Conservation (phyloP, 352 stramenopile genomes). For the Phytopythium kandeliae region DNA sequence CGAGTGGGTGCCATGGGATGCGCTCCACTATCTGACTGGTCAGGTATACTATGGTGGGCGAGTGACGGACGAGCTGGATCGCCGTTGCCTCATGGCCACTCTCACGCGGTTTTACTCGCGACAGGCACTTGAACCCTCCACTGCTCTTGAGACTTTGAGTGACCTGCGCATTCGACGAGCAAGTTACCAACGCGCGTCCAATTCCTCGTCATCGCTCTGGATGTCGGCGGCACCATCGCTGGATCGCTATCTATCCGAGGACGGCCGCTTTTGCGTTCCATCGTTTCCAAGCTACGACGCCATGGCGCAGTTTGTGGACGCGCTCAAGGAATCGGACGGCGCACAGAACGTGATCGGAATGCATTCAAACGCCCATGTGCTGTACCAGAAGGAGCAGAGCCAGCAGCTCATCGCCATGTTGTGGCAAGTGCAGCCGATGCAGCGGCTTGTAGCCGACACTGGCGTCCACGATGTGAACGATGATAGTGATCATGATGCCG, state of each 20-base stretch:
- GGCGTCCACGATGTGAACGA: not conserved
- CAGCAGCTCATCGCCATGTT: conserved; percentile 33
- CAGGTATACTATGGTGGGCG: conserved; percentile 81
- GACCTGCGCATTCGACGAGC: not conserved
- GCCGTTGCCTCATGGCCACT: conserved; percentile 59
- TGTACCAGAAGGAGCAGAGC: conserved; percentile 53
- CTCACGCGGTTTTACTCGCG: conserved; percentile 57
- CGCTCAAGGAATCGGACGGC: conserved; percentile 35
- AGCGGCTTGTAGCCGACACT: not conserved
- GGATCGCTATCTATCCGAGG: conserved; percentile 10
- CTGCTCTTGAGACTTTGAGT: not conserved
- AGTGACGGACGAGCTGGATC: conserved; percentile 81
- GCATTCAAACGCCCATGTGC: conserved; percentile 75
- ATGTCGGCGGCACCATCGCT: conserved; percentile 4
- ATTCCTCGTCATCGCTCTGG: not conserved
- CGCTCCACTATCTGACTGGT: conserved; percentile 66
- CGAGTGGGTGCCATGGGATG: conserved; percentile 58
- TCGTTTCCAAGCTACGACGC: conserved; percentile 26
- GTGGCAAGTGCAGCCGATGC: conserved; percentile 29
- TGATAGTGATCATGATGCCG: conserved; percentile 1
- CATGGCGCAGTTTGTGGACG: conserved; percentile 50
- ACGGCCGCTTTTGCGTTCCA: conserved; percentile 37
- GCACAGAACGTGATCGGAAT: conserved; percentile 73
- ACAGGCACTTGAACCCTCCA: conserved; percentile 1
- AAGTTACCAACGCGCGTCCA: not conserved